Evolutionary conservation across 495 filamentous ascomycete species (phyloP).

Genomic region (Friedmanniomyces simplex): DNA sequence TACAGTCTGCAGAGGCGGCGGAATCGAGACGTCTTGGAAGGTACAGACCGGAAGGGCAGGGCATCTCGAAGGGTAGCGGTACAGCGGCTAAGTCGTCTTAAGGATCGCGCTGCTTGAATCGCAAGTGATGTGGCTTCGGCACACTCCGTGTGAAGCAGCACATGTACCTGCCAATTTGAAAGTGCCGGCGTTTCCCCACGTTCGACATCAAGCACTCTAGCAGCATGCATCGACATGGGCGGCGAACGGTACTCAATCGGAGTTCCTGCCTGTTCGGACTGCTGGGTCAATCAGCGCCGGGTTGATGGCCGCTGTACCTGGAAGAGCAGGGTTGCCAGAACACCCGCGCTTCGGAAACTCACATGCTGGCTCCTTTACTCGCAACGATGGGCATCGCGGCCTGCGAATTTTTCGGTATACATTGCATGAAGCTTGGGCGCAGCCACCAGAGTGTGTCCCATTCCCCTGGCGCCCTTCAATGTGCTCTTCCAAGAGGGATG

Average conservation of each 20-base stretch:
- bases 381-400: no score
- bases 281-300: no score
- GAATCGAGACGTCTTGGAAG: not conserved
- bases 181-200: conserved; percentile 6
- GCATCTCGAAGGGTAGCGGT: not conserved
- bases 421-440: no score
- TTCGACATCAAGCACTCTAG: not conserved
- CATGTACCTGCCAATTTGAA: not conserved
- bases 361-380: no score
- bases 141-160: not conserved
- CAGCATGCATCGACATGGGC: conserved; percentile 1
- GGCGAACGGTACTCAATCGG: conserved; percentile 15
- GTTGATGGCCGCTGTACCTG: no score
- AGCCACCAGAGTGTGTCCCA: no score
- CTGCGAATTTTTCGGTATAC: no score
- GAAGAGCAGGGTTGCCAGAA: no score
- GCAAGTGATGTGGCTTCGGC: not conserved
- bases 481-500: no score
- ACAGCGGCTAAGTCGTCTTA: not conserved
- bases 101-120: not conserved
- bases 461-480: no score
- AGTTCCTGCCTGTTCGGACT: not conserved
- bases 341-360: no score
- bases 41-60: not conserved
- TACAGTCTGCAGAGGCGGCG: not conserved